These are phyloP conservation scores for Laguncularia racemosa DNA, from an alignment of 345 rosid genomes.

Conservation along the genomic window DNA sequence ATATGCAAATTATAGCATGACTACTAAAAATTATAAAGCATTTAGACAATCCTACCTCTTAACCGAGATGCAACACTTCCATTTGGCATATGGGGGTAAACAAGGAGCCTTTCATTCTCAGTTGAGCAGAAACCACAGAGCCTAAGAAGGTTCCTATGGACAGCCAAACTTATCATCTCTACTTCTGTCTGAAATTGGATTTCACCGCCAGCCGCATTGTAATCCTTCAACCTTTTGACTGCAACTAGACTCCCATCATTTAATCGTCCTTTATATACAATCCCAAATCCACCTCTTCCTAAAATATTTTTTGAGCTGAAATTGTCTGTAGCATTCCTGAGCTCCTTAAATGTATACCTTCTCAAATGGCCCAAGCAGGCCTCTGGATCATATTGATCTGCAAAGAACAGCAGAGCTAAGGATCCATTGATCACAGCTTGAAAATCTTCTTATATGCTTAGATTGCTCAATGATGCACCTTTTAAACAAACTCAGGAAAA, in stretches of 20 bases:
- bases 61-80: conserved; percentile 95
- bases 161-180: conserved; percentile 90
- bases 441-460: neutral
- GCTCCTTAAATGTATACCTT: conserved; percentile 87
- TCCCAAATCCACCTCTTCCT: conserved; percentile 92
- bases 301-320: conserved; percentile 82
- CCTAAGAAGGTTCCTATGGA: conserved; percentile 94
- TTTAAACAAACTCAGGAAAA: no score
- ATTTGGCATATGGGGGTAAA: conserved; percentile 92
- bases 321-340: conserved; percentile 80
- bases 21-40: neutral
- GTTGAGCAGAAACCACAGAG: conserved; percentile 93
- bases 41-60: conserved; percentile 47
- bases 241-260: conserved; percentile 74
- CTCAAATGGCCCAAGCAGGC: conserved; percentile 80
- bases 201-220: conserved; percentile 81
- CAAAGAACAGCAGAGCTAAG: conserved; percentile 9
- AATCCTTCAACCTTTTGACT: conserved; percentile 96
- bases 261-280: conserved; percentile 85
- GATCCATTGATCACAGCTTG: conserved; percentile 1
- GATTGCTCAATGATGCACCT: no score
- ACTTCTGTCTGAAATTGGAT: conserved; percentile 98
- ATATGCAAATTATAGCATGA: neutral
- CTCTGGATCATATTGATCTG: conserved; percentile 94
- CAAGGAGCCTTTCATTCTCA: conserved; percentile 84